Conservation (phyloP, 768 basidiomycete species). For the Pholiota microspora region DNA sequence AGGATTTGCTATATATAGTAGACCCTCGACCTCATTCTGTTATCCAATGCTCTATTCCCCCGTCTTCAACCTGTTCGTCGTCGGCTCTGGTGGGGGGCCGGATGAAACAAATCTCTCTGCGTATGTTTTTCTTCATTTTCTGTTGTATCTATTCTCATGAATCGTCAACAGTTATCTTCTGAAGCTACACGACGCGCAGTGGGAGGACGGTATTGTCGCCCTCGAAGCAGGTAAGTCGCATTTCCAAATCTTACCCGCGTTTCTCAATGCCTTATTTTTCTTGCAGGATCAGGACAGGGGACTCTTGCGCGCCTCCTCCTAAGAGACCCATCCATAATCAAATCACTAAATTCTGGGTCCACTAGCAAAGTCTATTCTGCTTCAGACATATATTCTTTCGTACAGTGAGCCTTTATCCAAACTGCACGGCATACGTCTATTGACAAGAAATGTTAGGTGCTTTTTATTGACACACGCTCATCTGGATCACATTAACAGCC, state of each 20-base stretch:
- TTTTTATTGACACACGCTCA: constrained; percentile 90
- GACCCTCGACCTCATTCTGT: constrained; percentile 4
- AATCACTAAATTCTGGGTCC: constrained; percentile 21
- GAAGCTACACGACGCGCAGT: constrained; percentile 62
- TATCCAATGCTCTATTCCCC: constrained; percentile 7
- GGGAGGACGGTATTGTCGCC: constrained; percentile 81
- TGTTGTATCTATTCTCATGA: constrained; percentile 12
- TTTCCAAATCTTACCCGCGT: neutral
- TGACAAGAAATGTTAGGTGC: constrained; percentile 44
- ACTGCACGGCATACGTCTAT: no score
- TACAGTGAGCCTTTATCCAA: constrained; percentile 34
- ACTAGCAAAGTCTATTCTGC: constrained; percentile 32
- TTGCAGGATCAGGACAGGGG: constrained; percentile 81
- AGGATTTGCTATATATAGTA: constrained; percentile 3
- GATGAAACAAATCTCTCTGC: constrained; percentile 86
- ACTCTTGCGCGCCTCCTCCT: constrained; percentile 64
- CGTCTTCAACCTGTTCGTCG: constrained; percentile 72
- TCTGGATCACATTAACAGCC: constrained; percentile 83
- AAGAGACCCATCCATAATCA: constrained; percentile 54
- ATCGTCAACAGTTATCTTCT: constrained; percentile 76
- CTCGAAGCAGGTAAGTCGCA: constrained; percentile 78
- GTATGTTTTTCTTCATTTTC: constrained; percentile 45
- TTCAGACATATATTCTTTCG: constrained; percentile 52
- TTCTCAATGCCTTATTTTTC: neutral
- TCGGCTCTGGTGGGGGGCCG: constrained; percentile 86